phyloP scores from a whole-genome alignment of 2,329 filamentous ascomycete species.

The Claviceps sp. region DNA sequence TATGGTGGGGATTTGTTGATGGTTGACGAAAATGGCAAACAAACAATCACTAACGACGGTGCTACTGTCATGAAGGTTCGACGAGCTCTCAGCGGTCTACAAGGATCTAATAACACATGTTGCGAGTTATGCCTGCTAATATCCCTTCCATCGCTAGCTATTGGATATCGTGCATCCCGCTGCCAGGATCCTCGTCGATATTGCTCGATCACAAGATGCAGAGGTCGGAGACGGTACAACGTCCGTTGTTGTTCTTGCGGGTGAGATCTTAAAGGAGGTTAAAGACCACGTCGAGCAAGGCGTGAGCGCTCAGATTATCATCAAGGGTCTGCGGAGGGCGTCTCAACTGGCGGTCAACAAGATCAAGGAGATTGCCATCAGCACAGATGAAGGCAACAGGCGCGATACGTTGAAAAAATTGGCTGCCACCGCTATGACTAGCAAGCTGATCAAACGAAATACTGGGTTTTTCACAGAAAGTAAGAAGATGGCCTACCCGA shows the following conservation, averaged over 20 bases:
- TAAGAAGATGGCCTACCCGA: conserved; percentile 27
- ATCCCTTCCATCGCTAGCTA: conserved; percentile 39
- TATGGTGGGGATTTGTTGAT: conserved; percentile 95
- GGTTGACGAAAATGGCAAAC: conserved; percentile 86
- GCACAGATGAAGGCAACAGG: conserved; percentile 68
- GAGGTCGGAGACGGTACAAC: conserved; percentile 98
- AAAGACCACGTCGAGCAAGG: conserved; percentile 94
- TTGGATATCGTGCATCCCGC: conserved; percentile 98
- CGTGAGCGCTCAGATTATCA: conserved; percentile 92
- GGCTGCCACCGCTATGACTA: conserved; percentile 95
- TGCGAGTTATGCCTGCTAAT: background rate
- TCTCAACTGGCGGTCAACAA: conserved; percentile 92
- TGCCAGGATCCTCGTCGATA: conserved; percentile 92
- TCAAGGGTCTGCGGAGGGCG: conserved; percentile 86
- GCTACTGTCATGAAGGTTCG: conserved; percentile 95
- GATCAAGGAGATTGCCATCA: conserved; percentile 92
- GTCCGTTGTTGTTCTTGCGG: conserved; percentile 92
- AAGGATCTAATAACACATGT: background rate
- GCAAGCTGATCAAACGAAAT: conserved; percentile 97
- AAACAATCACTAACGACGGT: conserved; percentile 98
- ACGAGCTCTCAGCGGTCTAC: background rate
- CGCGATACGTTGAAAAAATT: conserved; percentile 81
- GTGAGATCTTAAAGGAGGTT: conserved; percentile 92
- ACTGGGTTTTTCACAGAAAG: conserved; percentile 95
- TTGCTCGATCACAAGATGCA: conserved; percentile 95